A percentile compares a stretch with the other conserved stretches of the same genome.
phyloP scores from a whole-genome alignment of 768 basidiomycete genomes.

The Lentinula detonsa region DNA sequence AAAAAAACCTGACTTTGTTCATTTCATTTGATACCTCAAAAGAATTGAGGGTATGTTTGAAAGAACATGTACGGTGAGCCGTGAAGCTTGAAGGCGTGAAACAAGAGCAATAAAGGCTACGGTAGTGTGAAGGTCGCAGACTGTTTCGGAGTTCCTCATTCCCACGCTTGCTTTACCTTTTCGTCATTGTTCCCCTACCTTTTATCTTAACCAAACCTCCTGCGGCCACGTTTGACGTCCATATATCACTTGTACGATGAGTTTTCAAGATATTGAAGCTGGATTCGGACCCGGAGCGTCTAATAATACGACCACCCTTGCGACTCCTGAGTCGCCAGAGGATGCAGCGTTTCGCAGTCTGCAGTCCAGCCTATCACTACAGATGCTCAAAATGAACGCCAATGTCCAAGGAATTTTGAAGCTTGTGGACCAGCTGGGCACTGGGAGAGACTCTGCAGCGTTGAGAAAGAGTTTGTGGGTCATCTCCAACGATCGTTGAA shows the following conservation, averaged over 20 bases:
- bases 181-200: background rate
- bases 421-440: constrained; percentile 95
- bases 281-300: constrained; percentile 32
- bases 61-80: too few relatives aligned
- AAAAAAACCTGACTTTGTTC: too few relatives aligned
- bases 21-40: too few relatives aligned
- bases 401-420: constrained; percentile 95
- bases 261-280: constrained; percentile 53
- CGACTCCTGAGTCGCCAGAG: constrained; percentile 40
- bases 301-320: constrained; percentile 20
- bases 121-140: too few relatives aligned
- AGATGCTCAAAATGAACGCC: constrained; percentile 98
- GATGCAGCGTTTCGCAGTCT: constrained; percentile 72
- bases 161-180: background rate
- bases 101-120: too few relatives aligned
- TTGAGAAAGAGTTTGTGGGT: constrained; percentile 84
- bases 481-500: background rate
- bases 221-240: background rate
- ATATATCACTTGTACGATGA: constrained; percentile 27
- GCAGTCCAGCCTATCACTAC: constrained; percentile 78
- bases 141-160: background rate
- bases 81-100: too few relatives aligned
- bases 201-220: background rate
- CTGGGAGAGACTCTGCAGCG: constrained; percentile 67
- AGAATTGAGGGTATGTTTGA: too few relatives aligned